phyloP scores from a whole-genome alignment of 768 basidiomycete species.

The Multifurca ochricompacta region DNA sequence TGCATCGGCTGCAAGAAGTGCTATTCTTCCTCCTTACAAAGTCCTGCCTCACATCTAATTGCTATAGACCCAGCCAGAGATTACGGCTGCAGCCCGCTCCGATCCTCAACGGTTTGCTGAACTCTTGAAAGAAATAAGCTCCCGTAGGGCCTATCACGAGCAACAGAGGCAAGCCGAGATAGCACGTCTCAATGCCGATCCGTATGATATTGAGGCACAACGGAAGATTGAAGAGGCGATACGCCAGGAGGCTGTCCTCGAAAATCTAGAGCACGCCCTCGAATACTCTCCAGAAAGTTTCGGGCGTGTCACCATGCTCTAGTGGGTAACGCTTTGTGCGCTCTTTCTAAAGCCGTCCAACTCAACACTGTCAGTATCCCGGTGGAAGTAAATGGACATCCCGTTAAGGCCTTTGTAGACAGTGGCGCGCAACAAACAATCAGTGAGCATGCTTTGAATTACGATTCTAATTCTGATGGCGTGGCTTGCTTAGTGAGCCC shows the following conservation, averaged over 20 bases:
- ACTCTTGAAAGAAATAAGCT: slow-evolving; percentile 55
- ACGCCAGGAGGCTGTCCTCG: slow-evolving; percentile 76
- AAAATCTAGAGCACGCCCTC: slow-evolving; percentile 90
- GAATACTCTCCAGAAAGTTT: slow-evolving; percentile 93
- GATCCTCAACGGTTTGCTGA: slow-evolving; percentile 70
- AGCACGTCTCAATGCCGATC: slow-evolving; percentile 70
- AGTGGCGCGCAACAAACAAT: slow-evolving; percentile 97
- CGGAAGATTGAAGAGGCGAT: slow-evolving; percentile 90
- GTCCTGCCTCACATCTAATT: neutral
- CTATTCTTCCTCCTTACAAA: neutral
- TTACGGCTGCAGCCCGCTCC: slow-evolving; percentile 60
- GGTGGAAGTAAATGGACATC: slow-evolving; percentile 85
- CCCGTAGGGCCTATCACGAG: slow-evolving; percentile 47
- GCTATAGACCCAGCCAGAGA: slow-evolving; percentile 67
- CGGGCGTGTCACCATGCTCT: slow-evolving; percentile 93
- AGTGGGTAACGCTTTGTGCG: slow-evolving; percentile 45
- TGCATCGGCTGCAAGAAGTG: slow-evolving; percentile 59
- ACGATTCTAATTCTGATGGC: slow-evolving; percentile 6
- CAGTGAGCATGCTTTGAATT: slow-evolving; percentile 45
- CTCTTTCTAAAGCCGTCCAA: neutral
- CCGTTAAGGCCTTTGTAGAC: slow-evolving; percentile 95
- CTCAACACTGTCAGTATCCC: slow-evolving; percentile 49
- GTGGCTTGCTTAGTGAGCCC: slow-evolving; percentile 80
- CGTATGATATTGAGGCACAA: slow-evolving; percentile 90
- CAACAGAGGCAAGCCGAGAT: slow-evolving; percentile 49